These are phyloP conservation scores for Blastobotrys ciferrii DNA, from an alignment of 1,139 yeast species.

Conservation along the genomic window DNA sequence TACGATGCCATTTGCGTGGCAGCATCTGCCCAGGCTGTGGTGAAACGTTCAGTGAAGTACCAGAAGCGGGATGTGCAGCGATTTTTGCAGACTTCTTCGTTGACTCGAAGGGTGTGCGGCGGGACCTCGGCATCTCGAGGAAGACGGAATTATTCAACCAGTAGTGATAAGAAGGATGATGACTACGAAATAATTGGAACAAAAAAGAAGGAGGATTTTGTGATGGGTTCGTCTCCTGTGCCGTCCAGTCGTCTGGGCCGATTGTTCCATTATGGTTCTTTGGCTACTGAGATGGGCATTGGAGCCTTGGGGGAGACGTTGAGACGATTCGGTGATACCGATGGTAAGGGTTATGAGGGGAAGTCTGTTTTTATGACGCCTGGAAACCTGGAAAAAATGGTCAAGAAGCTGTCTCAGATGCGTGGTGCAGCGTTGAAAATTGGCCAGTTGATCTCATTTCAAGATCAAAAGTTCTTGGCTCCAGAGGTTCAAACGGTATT, in stretches of 20 bases:
- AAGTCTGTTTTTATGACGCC: slow-evolving; percentile 71
- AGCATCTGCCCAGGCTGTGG: slow-evolving; percentile 19
- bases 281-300: slow-evolving; percentile 89
- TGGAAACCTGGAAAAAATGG: slow-evolving; percentile 81
- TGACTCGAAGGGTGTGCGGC: slow-evolving; percentile 7
- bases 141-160: slow-evolving; percentile 15
- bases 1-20: slow-evolving; percentile 25
- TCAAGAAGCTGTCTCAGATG: slow-evolving; percentile 86
- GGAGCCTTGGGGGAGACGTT: slow-evolving; percentile 82
- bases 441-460: slow-evolving; percentile 94
- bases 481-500: slow-evolving; percentile 78
- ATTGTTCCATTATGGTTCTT: slow-evolving; percentile 84
- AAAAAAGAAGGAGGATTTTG: slow-evolving; percentile 43
- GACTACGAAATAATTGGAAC: slow-evolving; percentile 27
- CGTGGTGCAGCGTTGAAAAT: slow-evolving; percentile 96
- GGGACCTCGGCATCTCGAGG: neutral
- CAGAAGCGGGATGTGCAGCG: slow-evolving; percentile 14
- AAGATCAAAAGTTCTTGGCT: slow-evolving; percentile 79
- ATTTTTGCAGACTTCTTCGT: slow-evolving; percentile 14
- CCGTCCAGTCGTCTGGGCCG: slow-evolving; percentile 86
- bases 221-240: slow-evolving; percentile 62
- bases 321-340: slow-evolving; percentile 55
- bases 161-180: slow-evolving; percentile 8
- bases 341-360: slow-evolving; percentile 42
- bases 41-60: slow-evolving; percentile 9